Percentiles rank a stretch among this genome's conserved stretches.
phyloP scores from a whole-genome alignment of 2,329 filamentous ascomycete genomes.

The Aspergillus amoenus region DNA sequence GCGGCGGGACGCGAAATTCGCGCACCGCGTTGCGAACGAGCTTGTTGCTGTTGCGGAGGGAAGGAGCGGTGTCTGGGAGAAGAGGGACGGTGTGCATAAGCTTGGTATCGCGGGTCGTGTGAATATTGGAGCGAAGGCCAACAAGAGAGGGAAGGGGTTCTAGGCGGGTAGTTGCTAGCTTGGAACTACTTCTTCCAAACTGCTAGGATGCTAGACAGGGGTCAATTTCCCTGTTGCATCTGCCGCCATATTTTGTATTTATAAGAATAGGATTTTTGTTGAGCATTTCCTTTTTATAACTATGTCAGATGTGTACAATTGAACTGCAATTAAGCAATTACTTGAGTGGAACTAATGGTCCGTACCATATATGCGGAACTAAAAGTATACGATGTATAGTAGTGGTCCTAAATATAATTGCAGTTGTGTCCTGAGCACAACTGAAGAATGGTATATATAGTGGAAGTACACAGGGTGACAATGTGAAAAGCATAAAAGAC shows the following conservation, averaged over 20 bases:
- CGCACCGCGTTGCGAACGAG: constrained; percentile 79
- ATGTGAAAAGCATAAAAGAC: no score
- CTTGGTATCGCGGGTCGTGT: constrained; percentile 73
- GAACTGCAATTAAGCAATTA: neutral
- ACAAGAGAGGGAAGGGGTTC: neutral
- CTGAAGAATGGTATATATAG: no score
- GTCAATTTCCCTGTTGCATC: neutral
- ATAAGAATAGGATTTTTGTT: neutral
- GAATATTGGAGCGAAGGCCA: constrained; percentile 49
- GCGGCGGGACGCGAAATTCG: constrained; percentile 71
- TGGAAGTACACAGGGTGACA: no score
- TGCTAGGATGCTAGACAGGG: neutral
- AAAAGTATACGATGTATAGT: neutral
- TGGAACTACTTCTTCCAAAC: no score
- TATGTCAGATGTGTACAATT: neutral
- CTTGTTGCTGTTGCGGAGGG: constrained; percentile 86
- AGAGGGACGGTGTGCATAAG: constrained; percentile 75
- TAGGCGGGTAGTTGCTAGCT: neutral
- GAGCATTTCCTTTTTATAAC: neutral
- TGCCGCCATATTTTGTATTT: neutral
- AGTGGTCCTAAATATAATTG: no score
- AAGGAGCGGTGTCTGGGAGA: constrained; percentile 79
- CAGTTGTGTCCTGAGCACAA: no score
- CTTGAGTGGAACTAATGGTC: neutral
- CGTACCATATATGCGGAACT: neutral